These are phyloP conservation scores for Yamadazyma atmosphaerica DNA, from an alignment of 1,139 yeast species.

Conservation along the genomic window DNA sequence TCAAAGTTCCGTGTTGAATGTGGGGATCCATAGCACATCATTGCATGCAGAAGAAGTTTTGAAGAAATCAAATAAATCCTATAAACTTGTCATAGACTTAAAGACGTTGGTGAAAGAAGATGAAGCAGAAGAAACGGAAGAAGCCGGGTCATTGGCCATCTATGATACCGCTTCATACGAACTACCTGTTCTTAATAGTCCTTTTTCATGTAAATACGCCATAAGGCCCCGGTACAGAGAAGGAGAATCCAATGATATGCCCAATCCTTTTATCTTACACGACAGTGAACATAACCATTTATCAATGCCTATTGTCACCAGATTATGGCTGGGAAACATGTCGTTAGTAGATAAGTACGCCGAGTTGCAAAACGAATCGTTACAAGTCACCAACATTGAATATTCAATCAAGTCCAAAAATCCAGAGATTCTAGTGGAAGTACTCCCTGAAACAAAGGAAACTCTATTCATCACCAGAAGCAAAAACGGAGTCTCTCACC, in stretches of 20 bases:
- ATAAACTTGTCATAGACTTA: conserved; percentile 23
- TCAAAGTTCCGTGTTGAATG: conserved; percentile 14
- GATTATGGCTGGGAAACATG: conserved; percentile 47
- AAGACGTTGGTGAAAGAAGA: conserved; percentile 26
- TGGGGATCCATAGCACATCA: conserved; percentile 24
- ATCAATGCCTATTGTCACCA: conserved; percentile 43
- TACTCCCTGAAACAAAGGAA: conserved; percentile 9
- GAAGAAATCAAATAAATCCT: conserved; percentile 9
- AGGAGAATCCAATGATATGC: conserved; percentile 30
- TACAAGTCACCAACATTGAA: conserved; percentile 23
- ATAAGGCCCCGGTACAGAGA: conserved; percentile 40
- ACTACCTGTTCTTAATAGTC: conserved; percentile 33
- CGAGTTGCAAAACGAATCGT: conserved; percentile 9
- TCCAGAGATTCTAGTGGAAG: conserved; percentile 30
- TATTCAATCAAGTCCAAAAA: conserved; percentile 28
- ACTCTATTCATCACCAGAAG: conserved; percentile 38
- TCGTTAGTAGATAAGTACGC: conserved; percentile 15
- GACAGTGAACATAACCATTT: conserved; percentile 16
- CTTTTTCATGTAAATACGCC: conserved; percentile 35
- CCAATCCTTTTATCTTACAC: conserved; percentile 40
- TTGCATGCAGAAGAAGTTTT: conserved; percentile 13
- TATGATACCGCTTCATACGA: conserved; percentile 28
- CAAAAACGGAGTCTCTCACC: conserved; percentile 39
- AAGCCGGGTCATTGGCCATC: conserved; percentile 20
- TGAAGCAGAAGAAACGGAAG: conserved; percentile 14